Evolutionary conservation across 2,329 filamentous ascomycete species (phyloP).

Genomic region (Fusarium guadeloupense): DNA sequence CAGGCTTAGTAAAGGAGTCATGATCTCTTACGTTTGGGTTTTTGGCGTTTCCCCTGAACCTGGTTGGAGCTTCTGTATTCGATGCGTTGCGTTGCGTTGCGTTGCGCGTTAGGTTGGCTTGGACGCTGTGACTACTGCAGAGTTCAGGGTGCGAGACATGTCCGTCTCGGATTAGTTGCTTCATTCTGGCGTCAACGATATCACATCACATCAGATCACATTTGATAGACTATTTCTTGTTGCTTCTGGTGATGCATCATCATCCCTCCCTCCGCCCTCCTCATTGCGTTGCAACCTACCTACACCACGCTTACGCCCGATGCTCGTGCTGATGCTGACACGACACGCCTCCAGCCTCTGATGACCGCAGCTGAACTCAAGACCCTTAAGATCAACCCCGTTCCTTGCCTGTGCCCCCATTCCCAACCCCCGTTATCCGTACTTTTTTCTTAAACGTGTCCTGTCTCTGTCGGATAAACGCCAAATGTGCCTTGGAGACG

Average conservation of each 20-base stretch:
- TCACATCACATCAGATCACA: too few relatives aligned
- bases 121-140: slow-evolving; percentile 20
- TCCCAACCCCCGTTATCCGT: slow-evolving; percentile 39
- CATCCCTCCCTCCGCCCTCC: slow-evolving; percentile 32
- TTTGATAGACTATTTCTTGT: slow-evolving; percentile 11
- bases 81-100: slow-evolving; percentile 3
- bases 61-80: slow-evolving; percentile 1
- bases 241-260: slow-evolving; percentile 31
- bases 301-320: slow-evolving; percentile 26
- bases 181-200: slow-evolving; percentile 30
- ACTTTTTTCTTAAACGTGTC: slow-evolving; percentile 34
- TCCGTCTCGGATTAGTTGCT: slow-evolving; percentile 33
- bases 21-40: slow-evolving; percentile 12
- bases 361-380: slow-evolving; percentile 24
- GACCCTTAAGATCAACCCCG: slow-evolving; percentile 34
- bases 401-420: slow-evolving; percentile 28
- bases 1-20: slow-evolving; percentile 17
- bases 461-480: slow-evolving; percentile 31
- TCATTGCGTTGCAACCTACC: slow-evolving; percentile 26
- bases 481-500: slow-evolving; percentile 31
- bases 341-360: too few relatives aligned
- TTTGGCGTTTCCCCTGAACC: slow-evolving; percentile 13
- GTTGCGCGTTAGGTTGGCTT: slow-evolving; percentile 22
- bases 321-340: slow-evolving; percentile 25
- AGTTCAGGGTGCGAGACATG: slow-evolving; percentile 35